These are phyloP conservation scores for Aspergillus affinis DNA, from an alignment of 495 filamentous ascomycete species.

Conservation along the genomic window DNA sequence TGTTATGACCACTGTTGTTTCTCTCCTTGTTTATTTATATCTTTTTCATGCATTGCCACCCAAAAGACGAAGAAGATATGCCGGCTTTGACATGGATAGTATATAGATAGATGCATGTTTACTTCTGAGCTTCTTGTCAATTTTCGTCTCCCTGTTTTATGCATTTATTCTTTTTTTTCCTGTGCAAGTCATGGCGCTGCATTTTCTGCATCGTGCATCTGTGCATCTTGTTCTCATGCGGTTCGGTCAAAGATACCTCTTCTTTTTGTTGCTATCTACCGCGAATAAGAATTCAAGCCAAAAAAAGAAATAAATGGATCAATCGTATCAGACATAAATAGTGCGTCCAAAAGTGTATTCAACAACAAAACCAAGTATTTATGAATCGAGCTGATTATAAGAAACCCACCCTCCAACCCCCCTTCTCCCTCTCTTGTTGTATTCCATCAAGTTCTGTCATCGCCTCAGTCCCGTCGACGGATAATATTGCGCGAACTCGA, in stretches of 20 bases:
- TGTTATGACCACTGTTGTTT: too few relatives aligned
- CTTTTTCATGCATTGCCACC: too few relatives aligned
- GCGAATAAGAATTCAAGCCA: neutral
- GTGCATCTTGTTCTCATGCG: neutral
- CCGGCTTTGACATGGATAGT: too few relatives aligned
- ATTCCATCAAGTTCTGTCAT: too few relatives aligned
- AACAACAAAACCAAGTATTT: neutral
- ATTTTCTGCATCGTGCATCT: neutral
- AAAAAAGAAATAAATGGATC: neutral
- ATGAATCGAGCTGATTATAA: too few relatives aligned
- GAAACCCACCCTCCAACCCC: too few relatives aligned
- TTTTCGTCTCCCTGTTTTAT: too few relatives aligned
- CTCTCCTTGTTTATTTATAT: too few relatives aligned
- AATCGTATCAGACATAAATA: neutral
- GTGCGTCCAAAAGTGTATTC: neutral
- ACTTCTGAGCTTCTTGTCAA: too few relatives aligned
- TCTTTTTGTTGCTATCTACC: neutral
- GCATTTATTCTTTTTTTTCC: neutral
- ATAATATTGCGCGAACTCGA: slow-evolving; percentile 18
- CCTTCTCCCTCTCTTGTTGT: too few relatives aligned
- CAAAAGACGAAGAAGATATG: too few relatives aligned
- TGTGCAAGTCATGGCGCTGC: neutral
- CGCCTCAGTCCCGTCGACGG: neutral
- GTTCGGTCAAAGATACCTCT: neutral
- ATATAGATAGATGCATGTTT: too few relatives aligned